Base-by-base conservation (phyloP, 192 early-diverging fungal species). In the Coemansia sp. region DNA sequence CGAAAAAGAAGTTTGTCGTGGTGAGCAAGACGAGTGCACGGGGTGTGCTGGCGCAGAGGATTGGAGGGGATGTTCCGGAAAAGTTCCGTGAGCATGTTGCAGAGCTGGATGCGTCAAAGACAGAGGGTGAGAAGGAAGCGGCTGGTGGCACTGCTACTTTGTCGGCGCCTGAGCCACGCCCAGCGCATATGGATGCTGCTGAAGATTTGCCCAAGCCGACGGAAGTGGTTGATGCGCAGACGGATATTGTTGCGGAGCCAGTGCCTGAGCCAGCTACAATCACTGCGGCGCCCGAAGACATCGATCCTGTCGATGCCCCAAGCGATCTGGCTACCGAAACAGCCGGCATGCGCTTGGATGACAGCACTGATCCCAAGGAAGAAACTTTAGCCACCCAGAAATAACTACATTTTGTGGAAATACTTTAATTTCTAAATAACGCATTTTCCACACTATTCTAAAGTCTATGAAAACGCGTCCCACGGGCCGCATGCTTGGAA, bases 1-100 rank as follows among this genome's bases (percentile, higher is more conserved):
- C 85, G 8, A 82, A 81, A 60, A 78, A 65, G 49, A 88, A 88
- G 74, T 88, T 88, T 75, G 73, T 88, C 11, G 81, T 88, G 7
- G 77, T 82, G 24, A 78, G 83, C 61, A 78, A 80, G 69, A 51
- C 64, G 24, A 79, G 66, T 45, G 68, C 72, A 0, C 54, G 59
- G 19, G 54, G 60, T 3, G 68, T 59, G 13, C 65, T 83, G 20
- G 70, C 68, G 3, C 65, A 83, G 32, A 65, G 70, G 37, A 83
- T 83, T 27, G 71, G 66, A n/a, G 50, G 47, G 4, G 66, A 75
- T 19, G 73, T 79, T 48, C 77, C 75, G 1, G 67, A 71, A 38
- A 66, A 58, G 29, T 83, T 79, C 52, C 52, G 57, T 24, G 64
- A 14, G 16, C 13, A n/a, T 9, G 47, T 14, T 27, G 48, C 16